Conservation (phyloP, 2,329 filamentous ascomycete species). For the Westerdykella aurantiaca region DNA sequence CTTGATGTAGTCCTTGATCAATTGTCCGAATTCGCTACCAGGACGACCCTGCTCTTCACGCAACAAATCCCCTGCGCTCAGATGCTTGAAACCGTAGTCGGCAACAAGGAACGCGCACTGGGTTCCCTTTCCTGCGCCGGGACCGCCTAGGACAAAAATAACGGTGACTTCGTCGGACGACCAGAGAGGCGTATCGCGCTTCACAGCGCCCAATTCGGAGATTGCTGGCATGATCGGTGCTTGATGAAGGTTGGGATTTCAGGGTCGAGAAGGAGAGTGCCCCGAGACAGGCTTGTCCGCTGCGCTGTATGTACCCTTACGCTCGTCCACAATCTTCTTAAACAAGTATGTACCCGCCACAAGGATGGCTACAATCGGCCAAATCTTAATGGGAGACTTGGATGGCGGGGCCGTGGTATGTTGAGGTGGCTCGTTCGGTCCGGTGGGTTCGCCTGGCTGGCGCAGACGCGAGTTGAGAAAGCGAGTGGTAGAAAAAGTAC, state of each 20-base stretch:
- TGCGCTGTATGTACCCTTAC: conserved; percentile 35
- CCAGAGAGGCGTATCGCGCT: conserved; percentile 64
- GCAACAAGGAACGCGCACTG: conserved; percentile 85
- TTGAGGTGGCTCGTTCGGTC: conserved; percentile 35
- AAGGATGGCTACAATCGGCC: conserved; percentile 46
- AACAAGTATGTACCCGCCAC: conserved; percentile 42
- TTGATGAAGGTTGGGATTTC: conserved; percentile 7
- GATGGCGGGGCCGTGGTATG: conserved; percentile 31
- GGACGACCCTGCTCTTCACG: conserved; percentile 86
- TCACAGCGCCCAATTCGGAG: conserved; percentile 31
- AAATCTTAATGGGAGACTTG: conserved; percentile 38
- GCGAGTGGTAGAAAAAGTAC: conserved; percentile 21
- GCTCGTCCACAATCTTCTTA: conserved; percentile 43
- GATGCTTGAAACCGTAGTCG: conserved; percentile 86
- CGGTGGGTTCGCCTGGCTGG: conserved; percentile 32
- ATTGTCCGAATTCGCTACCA: conserved; percentile 80
- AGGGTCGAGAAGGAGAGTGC: conserved; percentile 32
- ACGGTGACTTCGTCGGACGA: conserved; percentile 74
- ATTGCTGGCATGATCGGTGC: conserved; percentile 34
- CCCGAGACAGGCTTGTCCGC: conserved; percentile 23
- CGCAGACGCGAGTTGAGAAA: conserved; percentile 24
- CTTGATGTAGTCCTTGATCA: conserved; percentile 91
- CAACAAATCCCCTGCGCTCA: conserved; percentile 88
- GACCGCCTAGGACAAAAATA: conserved; percentile 91
- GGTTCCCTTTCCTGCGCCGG: conserved; percentile 92